Base-by-base conservation (phyloP, 1,284 basidiomycete species). In the Sanguinoderma infundibulare region DNA sequence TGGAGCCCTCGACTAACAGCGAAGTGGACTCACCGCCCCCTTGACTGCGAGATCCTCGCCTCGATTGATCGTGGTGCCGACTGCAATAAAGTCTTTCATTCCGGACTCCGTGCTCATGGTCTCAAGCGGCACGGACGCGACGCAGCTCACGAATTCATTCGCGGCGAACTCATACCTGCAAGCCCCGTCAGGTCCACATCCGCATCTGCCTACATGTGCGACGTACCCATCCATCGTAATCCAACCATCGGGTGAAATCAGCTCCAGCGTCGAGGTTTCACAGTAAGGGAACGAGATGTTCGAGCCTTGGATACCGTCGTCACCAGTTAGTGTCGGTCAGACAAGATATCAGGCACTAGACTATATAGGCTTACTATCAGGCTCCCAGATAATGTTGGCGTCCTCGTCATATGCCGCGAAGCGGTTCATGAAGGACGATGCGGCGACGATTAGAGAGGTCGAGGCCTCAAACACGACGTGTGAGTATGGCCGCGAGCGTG, bases 341-440 rank as follows among this genome's bases (percentile, higher is more conserved):
- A 26, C 62, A 59, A 64, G 60, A 63, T 61, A 63, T 49, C 38
- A 12, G 42, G 20, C 24, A 28, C 56, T 55, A 38, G 60, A 60
- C 56, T 55, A 38, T 61, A 60, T 61, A 56, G 2, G 70, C 85
- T 70, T 66, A 92, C 94, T 88, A 74, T 95, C 92, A n/a, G 91
- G 89, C 62, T 90, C 87, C 91, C 92, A 95, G 22, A 89, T 68
- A 30, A 83, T 79, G 65, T 86, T 88, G 2, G 86, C 89, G 64
- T 98, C 96, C 67, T 98, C 96, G 66, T 98, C 95, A 71, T 94
- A 98, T 15, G 92, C 88, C 46, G 92, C 87, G 76, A 98, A 99
- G 5, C 83, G 87, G 2, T 92, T 88, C 61, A 87, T 83, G 57
- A 93, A 78, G 17, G 88, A 84, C 8, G 93, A 88, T 0, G 94